Evolutionary conservation across 1,139 yeast genomes (phyloP), one percentile per base, ranked within the genome.

Genomic region (Nakaseomyces sp.): DNA sequence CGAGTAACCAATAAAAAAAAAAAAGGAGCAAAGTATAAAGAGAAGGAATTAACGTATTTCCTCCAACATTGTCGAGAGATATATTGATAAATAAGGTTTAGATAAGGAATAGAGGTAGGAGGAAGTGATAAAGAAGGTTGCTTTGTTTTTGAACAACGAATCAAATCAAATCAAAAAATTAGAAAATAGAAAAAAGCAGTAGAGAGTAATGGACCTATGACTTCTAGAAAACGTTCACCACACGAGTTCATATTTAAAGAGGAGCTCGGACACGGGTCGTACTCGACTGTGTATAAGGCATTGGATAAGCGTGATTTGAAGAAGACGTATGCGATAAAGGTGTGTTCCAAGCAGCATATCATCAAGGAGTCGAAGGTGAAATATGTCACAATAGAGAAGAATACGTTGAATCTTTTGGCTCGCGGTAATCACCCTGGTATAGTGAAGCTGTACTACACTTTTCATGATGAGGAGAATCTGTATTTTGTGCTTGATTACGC

Each of bases 401-500:
- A 87, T 57, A 91, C 97, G 1, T 70, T 93, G 55, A 88, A 89
- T 61, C 67, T 94, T 36, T 70, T 91, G 46, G 61, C 63, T 2
- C 51, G 52, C 20, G 91, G 89, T 25, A 80, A 82, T 45, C 89
- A 82, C 55, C 87, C 88, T 37, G 98, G 98, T 1, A 77, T 91
- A 39, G 88, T 91, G 18, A 80, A 91, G 15, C 71, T 91, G 40
- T 86, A 85, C 60, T 93, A 86, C 63, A 91, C 98, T 0, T 91
- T 91, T 63, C 98, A 91, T 61, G 98, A 93, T 63, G 84, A 85
- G 45, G 76, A 79, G 46, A 82, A 89, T 12, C 70, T 93, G 42
- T 91, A 88, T 64, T 93, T 87, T 66, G 98, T 91, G 17, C 76
- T 91, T 46, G 97, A 91, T 60, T 85, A 77, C 61, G 97, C 98